Conservation (phyloP, 2,329 filamentous ascomycete genomes). For the Fusarium concolor region DNA sequence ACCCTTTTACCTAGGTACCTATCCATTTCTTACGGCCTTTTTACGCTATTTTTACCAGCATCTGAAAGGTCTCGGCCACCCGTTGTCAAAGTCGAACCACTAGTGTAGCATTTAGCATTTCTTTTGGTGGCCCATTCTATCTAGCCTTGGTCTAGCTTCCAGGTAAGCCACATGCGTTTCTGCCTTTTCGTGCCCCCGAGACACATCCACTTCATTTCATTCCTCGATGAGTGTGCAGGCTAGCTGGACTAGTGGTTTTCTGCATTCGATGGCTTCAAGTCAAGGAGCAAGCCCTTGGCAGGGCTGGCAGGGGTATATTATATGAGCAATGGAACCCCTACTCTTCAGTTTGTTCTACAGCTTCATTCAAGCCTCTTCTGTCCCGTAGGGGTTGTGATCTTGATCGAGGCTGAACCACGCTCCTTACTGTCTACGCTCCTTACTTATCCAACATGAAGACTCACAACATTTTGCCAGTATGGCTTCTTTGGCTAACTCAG, state of each 20-base stretch:
- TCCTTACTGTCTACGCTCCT: slow-evolving; percentile 1
- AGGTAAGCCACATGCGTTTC: slow-evolving; percentile 41
- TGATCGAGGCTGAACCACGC: slow-evolving; percentile 8
- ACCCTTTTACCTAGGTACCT: slow-evolving; percentile 2
- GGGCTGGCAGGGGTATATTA: slow-evolving; percentile 34
- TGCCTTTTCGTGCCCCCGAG: slow-evolving; percentile 31
- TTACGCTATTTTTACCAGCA: slow-evolving; percentile 8
- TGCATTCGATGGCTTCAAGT: slow-evolving; percentile 32
- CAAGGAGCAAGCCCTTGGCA: slow-evolving; percentile 20
- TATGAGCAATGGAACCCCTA: slow-evolving; percentile 37
- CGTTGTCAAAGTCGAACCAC: slow-evolving; percentile 5
- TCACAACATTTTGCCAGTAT: slow-evolving; percentile 37
- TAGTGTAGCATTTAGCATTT: slow-evolving; percentile 38
- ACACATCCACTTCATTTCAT: slow-evolving; percentile 43
- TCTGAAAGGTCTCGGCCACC: slow-evolving; percentile 10
- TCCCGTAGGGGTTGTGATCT: slow-evolving; percentile 24
- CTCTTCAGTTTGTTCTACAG: background rate
- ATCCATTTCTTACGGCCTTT: background rate
- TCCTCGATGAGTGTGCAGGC: slow-evolving; percentile 28
- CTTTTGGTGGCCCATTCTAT: slow-evolving; percentile 30
- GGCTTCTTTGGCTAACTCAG: slow-evolving; percentile 46
- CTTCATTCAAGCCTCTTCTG: slow-evolving; percentile 20
- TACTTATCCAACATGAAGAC: slow-evolving; percentile 41
- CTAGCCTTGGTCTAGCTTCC: slow-evolving; percentile 32
- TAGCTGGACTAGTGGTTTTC: slow-evolving; percentile 44